Base-by-base conservation (phyloP, 768 basidiomycete genomes). In the Hericium coralloides region DNA sequence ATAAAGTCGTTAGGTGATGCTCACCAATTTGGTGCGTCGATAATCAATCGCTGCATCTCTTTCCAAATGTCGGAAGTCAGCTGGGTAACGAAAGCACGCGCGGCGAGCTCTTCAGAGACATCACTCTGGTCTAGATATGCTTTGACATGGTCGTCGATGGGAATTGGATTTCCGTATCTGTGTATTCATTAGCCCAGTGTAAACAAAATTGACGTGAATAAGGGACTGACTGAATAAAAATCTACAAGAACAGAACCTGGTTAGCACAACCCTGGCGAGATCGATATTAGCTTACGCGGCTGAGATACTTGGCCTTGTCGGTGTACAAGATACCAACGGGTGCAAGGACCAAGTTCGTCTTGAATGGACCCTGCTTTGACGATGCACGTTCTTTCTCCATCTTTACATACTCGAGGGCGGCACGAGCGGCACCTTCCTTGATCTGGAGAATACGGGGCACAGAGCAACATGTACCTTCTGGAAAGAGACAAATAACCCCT, bases 381-480 rank as follows among this genome's bases (percentile, higher is more conserved):
- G n/a, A 15, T 18, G 43, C 18, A 12, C 25, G 18, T 12, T 36
- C 49, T 23, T 50, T 23, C 26, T 15, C 22, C 23, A 8, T 22
- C 49, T 23, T 10, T 9, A 50, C 26, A 25, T 50, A 50, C 49
- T 50, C 49, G 17, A 50, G 76, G 4, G 94, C 90, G 51, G 92
- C 87, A 94, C 94, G 98, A 12, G 94, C 84, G 37, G 91, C 89
- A 26, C 95, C 95, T 64, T 98, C 95, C 66, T 91, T 91, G 65
- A 92, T 82, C 60, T 93, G 89, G 81, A 95, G 86, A 64, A 98
- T 92, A 55, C 84, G 80, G 10, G 95, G 93, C 66, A 94, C 92
- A 3, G 94, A 97, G 70, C 98, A 95, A 65, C 87, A 89, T 18
- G 89, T 91, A 43, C 92, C 93, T 69, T 95, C 93, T 8, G 93